Base-by-base conservation (phyloP, 1,139 yeast species). In the Tardiomyces depauwii region DNA sequence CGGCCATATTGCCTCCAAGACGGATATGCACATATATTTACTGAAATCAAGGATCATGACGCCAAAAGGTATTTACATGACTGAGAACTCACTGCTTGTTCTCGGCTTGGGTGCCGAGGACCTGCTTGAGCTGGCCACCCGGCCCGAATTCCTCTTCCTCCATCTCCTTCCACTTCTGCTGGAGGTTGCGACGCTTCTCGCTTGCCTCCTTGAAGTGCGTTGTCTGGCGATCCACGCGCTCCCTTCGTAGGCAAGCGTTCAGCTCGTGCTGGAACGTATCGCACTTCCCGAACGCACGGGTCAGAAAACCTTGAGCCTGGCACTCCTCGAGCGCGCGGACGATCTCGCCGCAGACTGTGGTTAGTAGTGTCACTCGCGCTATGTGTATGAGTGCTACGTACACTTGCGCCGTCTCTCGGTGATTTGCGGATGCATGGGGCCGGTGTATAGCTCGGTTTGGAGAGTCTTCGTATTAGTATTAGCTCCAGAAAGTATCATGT, bases 261-360 rank as follows among this genome's bases (percentile, higher is more conserved):
- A 91, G 71, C 49, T 84, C 89, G 51, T 84, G 86, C 60, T 88
- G 88, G 57, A 83, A 82, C 51, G 80, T 80, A 64, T 87, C 87
- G 66, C 98, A 91, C 53, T 77, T 70, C 38, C 97, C 97, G 54
- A 86, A 69, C n/a, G 86, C 80, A 60, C 84, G 78, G 56, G 77
- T 74, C 52, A 84, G 57, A 55, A 81, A 83, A 49, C 81, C 84
- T 51, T 74, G 76, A 50, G 78, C 73, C 59, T 89, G 96, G 62
- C 98, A 91, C 60, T 85, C 82, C 60, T 89, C 96, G 13, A 91
- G 74, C 0, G 95, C 96, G 53, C 82, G 82, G 67, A 91, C 87
- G 46, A 88, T 74, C 52, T 81, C 83, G 44, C 77, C 80, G 63
- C 98, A 91, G 33, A 83, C 82, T 28, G 32, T 10, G 6, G 7